phyloP scores from a whole-genome alignment of 2,329 filamentous ascomycete species.

The Diaporthe aspalathi region DNA sequence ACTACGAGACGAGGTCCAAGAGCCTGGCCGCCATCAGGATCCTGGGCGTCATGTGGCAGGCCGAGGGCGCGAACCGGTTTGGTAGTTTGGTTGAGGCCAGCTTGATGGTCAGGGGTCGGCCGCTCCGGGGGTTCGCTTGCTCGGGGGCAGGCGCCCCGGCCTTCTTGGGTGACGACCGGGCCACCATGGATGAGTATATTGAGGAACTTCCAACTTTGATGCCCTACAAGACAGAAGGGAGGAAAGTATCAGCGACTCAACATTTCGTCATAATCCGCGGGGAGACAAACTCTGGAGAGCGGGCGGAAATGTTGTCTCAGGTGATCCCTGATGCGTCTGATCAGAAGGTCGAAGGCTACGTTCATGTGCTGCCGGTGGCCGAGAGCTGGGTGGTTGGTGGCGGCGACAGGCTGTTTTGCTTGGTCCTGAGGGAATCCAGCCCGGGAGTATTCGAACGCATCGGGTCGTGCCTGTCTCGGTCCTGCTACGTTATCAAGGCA shows the following conservation, averaged over 20 bases:
- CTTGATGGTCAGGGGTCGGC: background rate
- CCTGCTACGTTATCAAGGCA: background rate
- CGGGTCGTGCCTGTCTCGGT: background rate
- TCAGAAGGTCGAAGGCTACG: constrained; percentile 1
- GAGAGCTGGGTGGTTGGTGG: background rate
- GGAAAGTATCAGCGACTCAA: background rate
- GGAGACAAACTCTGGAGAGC: background rate
- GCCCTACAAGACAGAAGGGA: background rate
- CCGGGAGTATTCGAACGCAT: background rate
- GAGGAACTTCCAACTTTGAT: background rate
- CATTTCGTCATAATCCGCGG: background rate
- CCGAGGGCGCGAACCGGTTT: background rate
- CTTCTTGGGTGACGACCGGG: background rate
- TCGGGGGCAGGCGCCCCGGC: background rate
- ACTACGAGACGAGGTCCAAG: background rate
- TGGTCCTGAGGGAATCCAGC: background rate
- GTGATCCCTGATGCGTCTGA: background rate
- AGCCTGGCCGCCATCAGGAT: background rate
- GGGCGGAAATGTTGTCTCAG: background rate
- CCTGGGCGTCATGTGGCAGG: background rate
- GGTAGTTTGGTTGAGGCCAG: background rate
- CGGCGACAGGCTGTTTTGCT: constrained; percentile 3
- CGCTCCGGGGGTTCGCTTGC: background rate
- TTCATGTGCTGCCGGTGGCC: constrained; percentile 6
- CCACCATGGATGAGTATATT: background rate